Base-by-base conservation (phyloP, 2,329 filamentous ascomycete genomes). In the Seiridium unicorne region DNA sequence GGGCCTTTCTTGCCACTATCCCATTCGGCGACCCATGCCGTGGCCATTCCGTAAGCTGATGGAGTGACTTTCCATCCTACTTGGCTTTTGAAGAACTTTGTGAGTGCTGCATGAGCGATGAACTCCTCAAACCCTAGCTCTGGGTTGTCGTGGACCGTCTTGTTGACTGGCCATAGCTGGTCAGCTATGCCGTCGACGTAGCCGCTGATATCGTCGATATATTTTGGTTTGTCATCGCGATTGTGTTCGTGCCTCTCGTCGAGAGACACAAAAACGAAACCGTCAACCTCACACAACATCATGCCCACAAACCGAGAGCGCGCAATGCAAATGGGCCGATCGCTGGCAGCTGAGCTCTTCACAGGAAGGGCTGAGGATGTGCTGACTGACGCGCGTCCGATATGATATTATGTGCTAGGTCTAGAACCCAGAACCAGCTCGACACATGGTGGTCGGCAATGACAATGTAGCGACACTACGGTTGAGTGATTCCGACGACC, bases 11-110 rank as follows among this genome's bases (percentile, higher is more conserved):
- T 75, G 9, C 78, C 76, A 56, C 73, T 80, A 59, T 81, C 77
- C 60, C 74, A 83, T 1, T 79, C 77, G 3, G 81, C 82, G 34
- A 79, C 75, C 74, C 83, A 85, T 10, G 82, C 82, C 2, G 82
- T 85, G 40, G 74, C 72, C 62, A 85, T 74, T 7, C 76, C 78
- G 63, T 83, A 84, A 1, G 80, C 81, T 1, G 80, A 81, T 2
- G 75, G 74, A 1, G 76, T 83, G 34, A 86, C 81, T 36, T 76
- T 72, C 82, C 83, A 84, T 42, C 75, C 78, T 11, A 72, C 55
- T 55, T 74, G 75, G 11, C 67, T 70, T 11, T 69, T 69, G 67
- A 84, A 72, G 61, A 81, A 85, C 5, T 73, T 72, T 0, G 80
- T 82, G 55, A 86, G 70, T 3, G 77, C 72, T 11, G 80, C 74